Evolutionary conservation across 306 rosid genomes (phyloP).

Genomic region (Delonix regia): DNA sequence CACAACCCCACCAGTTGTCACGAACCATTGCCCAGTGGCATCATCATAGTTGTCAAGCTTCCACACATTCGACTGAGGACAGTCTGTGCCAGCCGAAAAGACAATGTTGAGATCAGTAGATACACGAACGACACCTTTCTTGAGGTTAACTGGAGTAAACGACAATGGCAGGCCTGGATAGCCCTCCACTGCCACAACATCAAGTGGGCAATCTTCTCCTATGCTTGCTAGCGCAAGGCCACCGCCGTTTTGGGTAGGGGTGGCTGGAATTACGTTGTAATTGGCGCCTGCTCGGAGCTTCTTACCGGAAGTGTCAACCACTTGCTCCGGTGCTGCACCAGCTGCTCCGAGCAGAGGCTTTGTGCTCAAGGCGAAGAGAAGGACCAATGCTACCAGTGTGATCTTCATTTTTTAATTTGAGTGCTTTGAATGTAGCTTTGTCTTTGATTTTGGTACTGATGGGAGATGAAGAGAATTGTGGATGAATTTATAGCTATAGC

Average conservation of each 20-base stretch:
- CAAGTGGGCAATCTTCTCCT: constrained; percentile 42
- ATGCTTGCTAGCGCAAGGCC: constrained; percentile 41
- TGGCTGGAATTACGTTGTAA: constrained; percentile 37
- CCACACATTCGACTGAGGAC: constrained; percentile 49
- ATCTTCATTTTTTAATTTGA: background rate
- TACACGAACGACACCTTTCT: constrained; percentile 36
- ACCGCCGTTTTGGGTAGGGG: constrained; percentile 27
- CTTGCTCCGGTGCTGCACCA: constrained; percentile 24
- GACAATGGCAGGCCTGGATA: background rate
- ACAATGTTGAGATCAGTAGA: constrained; percentile 53
- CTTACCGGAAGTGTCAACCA: constrained; percentile 43
- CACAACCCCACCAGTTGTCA: constrained; percentile 38
- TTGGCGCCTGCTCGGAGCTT: constrained; percentile 23
- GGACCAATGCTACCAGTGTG: constrained; percentile 28
- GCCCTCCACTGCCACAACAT: constrained; percentile 42
- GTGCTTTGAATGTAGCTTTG: background rate
- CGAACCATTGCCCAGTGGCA: constrained; percentile 21
- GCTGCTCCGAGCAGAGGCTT: constrained; percentile 28
- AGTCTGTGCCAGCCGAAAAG: constrained; percentile 25
- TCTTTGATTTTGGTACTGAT: background rate
- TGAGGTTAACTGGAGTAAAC: constrained; percentile 37
- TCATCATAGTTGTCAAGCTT: constrained; percentile 37
- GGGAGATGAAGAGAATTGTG: background rate
- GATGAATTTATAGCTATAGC: background rate
- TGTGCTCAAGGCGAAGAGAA: constrained; percentile 33